Evolutionary conservation across 2,329 filamentous ascomycete species (phyloP).

Genomic region (Amylocarpus encephaloides): DNA sequence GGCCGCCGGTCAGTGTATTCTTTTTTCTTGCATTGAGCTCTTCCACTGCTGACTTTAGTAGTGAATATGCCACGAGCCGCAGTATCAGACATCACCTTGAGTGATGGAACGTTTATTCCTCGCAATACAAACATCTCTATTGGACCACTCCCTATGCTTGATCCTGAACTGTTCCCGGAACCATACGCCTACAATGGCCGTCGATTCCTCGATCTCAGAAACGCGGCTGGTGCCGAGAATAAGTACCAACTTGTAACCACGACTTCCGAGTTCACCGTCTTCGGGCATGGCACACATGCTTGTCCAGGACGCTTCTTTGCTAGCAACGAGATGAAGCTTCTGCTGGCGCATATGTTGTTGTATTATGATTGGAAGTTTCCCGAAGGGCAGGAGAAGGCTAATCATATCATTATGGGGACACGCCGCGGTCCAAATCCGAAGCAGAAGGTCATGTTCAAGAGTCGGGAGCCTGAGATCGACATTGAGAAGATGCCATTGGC

Average conservation of each 20-base stretch:
- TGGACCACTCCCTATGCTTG: slow-evolving; percentile 20
- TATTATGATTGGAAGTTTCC: slow-evolving; percentile 38
- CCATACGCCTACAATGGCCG: slow-evolving; percentile 15
- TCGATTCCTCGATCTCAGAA: slow-evolving; percentile 19
- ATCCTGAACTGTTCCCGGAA: slow-evolving; percentile 13
- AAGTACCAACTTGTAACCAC: slow-evolving; percentile 34
- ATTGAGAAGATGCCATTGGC: too few relatives aligned
- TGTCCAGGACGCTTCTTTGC: slow-evolving; percentile 39
- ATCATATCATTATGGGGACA: slow-evolving; percentile 8
- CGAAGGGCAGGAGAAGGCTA: slow-evolving; percentile 71
- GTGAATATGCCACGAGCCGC: slow-evolving; percentile 22
- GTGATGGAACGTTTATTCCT: slow-evolving; percentile 31
- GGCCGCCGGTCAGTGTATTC: slow-evolving; percentile 24
- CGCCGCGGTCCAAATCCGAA: slow-evolving; percentile 10
- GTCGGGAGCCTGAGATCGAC: slow-evolving; percentile 8
- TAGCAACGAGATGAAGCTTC: slow-evolving; percentile 35
- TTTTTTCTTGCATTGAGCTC: neutral
- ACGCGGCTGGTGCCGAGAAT: slow-evolving; percentile 18
- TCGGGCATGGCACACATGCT: slow-evolving; percentile 38
- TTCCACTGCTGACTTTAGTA: neutral
- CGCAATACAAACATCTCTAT: slow-evolving; percentile 6
- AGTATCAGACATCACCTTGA: slow-evolving; percentile 24
- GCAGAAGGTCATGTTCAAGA: slow-evolving; percentile 13
- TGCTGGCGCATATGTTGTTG: slow-evolving; percentile 30
- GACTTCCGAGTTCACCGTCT: slow-evolving; percentile 27